A percentile compares a stretch with the other conserved stretches of the same genome.
Conservation (phyloP, 768 basidiomycete genomes). For the Macrolepiota dolichaula region DNA sequence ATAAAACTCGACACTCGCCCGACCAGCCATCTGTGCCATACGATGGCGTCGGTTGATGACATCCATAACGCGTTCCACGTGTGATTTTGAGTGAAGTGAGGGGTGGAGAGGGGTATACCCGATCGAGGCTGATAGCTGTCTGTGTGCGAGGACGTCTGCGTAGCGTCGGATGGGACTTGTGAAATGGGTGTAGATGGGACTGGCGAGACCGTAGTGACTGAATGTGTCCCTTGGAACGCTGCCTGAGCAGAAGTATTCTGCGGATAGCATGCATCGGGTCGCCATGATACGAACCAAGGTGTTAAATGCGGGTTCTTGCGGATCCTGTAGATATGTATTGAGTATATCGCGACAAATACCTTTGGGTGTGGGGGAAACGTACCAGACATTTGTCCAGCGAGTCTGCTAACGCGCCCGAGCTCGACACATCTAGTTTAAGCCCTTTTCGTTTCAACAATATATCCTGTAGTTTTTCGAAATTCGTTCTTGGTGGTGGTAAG, state of each 20-base stretch:
- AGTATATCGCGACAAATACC: no score
- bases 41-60: constrained; percentile 90
- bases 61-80: constrained; percentile 83
- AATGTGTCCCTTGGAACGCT: constrained; percentile 91
- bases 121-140: constrained; percentile 90
- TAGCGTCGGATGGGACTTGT: constrained; percentile 97
- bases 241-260: constrained; percentile 97
- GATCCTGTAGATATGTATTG: constrained; percentile 50
- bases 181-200: constrained; percentile 96
- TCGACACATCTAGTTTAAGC: constrained; percentile 82
- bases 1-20: constrained; percentile 97
- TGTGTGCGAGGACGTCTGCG: constrained; percentile 92
- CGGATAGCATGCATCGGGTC: constrained; percentile 95
- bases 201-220: constrained; percentile 97
- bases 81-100: constrained; percentile 80
- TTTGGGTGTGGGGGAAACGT: constrained; percentile 20
- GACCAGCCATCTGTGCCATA: constrained; percentile 96
- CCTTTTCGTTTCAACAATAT: constrained; percentile 84
- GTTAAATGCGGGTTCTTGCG: constrained; percentile 86
- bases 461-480: constrained; percentile 95
- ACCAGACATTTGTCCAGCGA: constrained; percentile 89
- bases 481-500: constrained; percentile 84
- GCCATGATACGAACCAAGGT: constrained; percentile 99
- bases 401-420: constrained; percentile 83
- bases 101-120: constrained; percentile 80